Evolutionary conservation across 1,284 basidiomycete species (phyloP), one percentile per base, ranked within the genome.

Genomic region (Malassezia globosa): DNA sequence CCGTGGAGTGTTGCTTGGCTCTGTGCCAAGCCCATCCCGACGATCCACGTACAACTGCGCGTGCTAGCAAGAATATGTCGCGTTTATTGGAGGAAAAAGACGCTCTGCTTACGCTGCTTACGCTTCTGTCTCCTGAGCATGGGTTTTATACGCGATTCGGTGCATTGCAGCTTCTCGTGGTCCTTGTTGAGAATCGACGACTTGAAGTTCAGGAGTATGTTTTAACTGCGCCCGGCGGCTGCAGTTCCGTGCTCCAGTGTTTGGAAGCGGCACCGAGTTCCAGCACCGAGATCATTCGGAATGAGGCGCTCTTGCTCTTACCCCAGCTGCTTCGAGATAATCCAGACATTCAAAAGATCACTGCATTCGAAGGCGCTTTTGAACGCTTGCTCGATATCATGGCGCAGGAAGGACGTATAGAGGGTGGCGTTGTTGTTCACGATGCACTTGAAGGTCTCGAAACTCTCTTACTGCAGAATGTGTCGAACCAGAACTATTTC

Each of bases 401-500:
- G 54, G 78, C 80, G 6, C 78, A 81, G 51, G 92, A 95, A 73
- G 86, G 88, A 33, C 88, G 94, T 0, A 78, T 92, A 31, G 90
- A 96, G 60, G 64, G 69, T n/a, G 89, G 89, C 6, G 78, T 84
- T 52, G 83, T 87, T 31, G 82, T 87, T 0, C 83, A 87, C 60
- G 85, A 92, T 60, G 86, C 87, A 8, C 75, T 97, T 47, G 78
- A 80, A 8, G 88, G 85, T 56, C 80, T 92, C 19, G 88, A 89
- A 60, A 80, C 80, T 5, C 76, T 99, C 23, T 75, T 97, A 54
- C 78, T 86, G 22, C 92, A 87, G 76, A 96, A 99, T 72, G 81
- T 83, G 22, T 92, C 89, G 3, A 97, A 96, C 73, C 89, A 94
- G 77, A 95, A 89, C 72, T 96, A 95, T 76, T 95, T 99, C 75